Base-by-base conservation (phyloP, 352 stramenopile genomes). In the Globisporangium uncinulatum region DNA sequence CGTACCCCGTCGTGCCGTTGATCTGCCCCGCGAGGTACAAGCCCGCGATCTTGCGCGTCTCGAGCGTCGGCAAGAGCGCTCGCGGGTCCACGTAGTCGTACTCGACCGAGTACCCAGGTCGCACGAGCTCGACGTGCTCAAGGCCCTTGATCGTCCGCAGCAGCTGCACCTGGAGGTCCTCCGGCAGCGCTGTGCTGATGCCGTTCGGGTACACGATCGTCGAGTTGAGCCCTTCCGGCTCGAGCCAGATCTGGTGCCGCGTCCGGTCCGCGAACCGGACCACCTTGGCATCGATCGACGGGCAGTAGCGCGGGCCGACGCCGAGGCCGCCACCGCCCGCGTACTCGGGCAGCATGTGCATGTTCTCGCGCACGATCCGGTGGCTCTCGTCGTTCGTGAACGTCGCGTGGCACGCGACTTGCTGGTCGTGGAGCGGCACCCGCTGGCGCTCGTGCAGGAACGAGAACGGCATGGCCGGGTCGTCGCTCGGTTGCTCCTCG, bases 1-100 rank as follows among this genome's bases (percentile, higher is more conserved):
- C 97, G 75, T 99, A 99, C 11, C 97, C 97, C 0, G 97, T 99
- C 11, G 97, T 99, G 39, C 97, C 97, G 69, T 98, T 99, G 70
- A 99, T 99, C 78, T 99, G 96, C 9, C 97, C 97, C 0, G 97
- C 97, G 15, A 99, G 76, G 69, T 96, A 99, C 39, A 99, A 69
- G 8, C 83, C 83, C 21, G 57, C 54, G 44, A 98, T 90, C 58
- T 88, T 82, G 70, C 98, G 98, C 6, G 94, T 98, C 77, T 99
- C 95, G 11, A 99, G 75, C 20, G 94, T 98, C 47, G 97, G 79
- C 32, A 90, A 86, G 9, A 99, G 74, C 21, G 86, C 94, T 57
- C 92, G 85, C 11, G 96, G 96, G 62, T 99, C 97, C 43, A 99
- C 80, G 68, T 96, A 99, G 79, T 99, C 97, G 66, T 99, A 99